Percentiles rank a stretch among this genome's conserved stretches.
phyloP scores from a whole-genome alignment of 2,329 filamentous ascomycete species.

The Pyricularia sp. region DNA sequence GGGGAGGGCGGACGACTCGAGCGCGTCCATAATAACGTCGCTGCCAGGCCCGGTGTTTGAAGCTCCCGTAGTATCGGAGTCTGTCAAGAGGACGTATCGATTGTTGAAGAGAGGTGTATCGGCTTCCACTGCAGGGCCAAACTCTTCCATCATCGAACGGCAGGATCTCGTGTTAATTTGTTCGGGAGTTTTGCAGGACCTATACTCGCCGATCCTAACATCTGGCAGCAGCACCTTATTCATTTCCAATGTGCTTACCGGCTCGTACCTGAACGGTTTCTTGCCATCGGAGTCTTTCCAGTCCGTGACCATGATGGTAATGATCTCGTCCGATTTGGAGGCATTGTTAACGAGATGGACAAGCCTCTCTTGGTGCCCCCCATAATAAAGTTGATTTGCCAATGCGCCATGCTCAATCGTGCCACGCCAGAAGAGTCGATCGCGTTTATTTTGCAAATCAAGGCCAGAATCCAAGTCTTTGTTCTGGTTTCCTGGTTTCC shows the following conservation, averaged over 20 bases:
- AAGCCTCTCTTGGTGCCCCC: constrained; percentile 57
- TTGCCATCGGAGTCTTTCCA: constrained; percentile 11
- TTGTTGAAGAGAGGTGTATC: constrained; percentile 22
- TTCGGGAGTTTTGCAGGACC: constrained; percentile 23
- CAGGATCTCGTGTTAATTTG: neutral
- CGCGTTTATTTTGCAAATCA: constrained; percentile 47
- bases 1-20: constrained; percentile 54
- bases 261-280: constrained; percentile 32
- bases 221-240: constrained; percentile 40
- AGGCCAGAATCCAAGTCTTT: constrained; percentile 25
- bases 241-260: constrained; percentile 37
- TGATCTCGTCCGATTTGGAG: constrained; percentile 31
- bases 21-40: constrained; percentile 37
- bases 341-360: constrained; percentile 55
- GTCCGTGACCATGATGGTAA: constrained; percentile 36
- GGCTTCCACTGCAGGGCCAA: constrained; percentile 24
- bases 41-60: neutral
- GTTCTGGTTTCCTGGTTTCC: constrained; percentile 1
- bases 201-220: constrained; percentile 43
- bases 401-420: constrained; percentile 43
- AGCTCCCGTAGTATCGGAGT: constrained; percentile 47
- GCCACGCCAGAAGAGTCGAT: constrained; percentile 64
- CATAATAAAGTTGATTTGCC: constrained; percentile 42
- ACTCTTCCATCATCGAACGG: constrained; percentile 22
- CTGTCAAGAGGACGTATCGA: constrained; percentile 59